Base-by-base conservation (phyloP, 1,284 basidiomycete species). In the Fomitiporia mediterranea region DNA sequence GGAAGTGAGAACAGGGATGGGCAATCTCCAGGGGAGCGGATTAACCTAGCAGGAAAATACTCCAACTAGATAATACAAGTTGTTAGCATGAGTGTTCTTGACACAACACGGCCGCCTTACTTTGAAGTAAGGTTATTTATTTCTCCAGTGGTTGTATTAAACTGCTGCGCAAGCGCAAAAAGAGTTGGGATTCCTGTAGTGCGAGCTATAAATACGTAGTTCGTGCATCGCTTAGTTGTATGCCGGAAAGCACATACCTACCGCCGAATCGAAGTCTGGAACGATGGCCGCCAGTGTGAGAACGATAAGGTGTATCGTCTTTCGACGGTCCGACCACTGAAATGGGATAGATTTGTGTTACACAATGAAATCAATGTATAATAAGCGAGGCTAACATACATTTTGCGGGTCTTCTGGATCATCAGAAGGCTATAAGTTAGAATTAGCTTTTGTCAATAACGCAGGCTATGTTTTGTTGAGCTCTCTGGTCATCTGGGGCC, bases 41-140 rank as follows among this genome's bases (percentile, higher is more conserved):
- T 71, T 55, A 49, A 79, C 81, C 82, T 13, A 84, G 69, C 17
- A 85, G 68, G 66, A 86, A 85, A 53, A 86, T 85, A 63, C 82
- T 83, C 82, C 82, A 84, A 66, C 82, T 84, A 56, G 34, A 48
- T n/a, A 27, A 46, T 27, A 38, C 21, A 17, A n/a, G 3, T 11
- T 32, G 47, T 59, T 17, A 43, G 15, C 28, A 21, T 34, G 7
- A 34, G 6, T 13, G 17, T 23, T 15, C 40, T 9, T 5, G 52
- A 46, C 9, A 15, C 32, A 23, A 34, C 32, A 21, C 37, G 28
- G 8, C 28, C 25, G 68, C 32, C 76, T 49, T 52, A 80, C 80
- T 82, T 83, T 5, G 80, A 80, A 13, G 81, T 83, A 52, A 85
- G 62, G 63, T 84, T 78, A 62, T 87, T 87, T 66, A 87, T 84